A percentile compares a stretch with the other conserved stretches of the same genome.
phyloP scores from a whole-genome alignment of 208 protist species.

The Balamuthia mandrillaris region DNA sequence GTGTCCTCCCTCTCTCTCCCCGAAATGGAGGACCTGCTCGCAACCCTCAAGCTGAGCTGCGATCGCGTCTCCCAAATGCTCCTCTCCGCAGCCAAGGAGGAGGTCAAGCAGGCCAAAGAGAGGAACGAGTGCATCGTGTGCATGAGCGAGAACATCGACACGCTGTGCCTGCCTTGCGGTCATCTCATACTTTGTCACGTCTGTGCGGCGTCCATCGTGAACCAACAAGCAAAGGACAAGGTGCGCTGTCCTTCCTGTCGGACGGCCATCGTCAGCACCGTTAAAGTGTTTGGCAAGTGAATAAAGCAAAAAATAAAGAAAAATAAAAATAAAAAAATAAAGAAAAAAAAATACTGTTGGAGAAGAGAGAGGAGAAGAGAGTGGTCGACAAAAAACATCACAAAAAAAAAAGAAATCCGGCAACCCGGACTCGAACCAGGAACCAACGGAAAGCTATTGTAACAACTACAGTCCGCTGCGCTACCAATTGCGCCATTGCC shows the following conservation, averaged over 20 bases:
- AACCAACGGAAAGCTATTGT: background rate
- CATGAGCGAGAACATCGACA: background rate
- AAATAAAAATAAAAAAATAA: slow-evolving; percentile 46
- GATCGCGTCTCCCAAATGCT: background rate
- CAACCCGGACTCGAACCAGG: background rate
- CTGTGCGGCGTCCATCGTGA: slow-evolving; percentile 22
- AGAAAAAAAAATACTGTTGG: slow-evolving; percentile 38
- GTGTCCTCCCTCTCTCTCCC: too few species aligned
- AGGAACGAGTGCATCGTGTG: background rate
- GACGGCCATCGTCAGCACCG: background rate
- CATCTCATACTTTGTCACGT: too few species aligned
- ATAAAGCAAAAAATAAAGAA: slow-evolving; percentile 48
- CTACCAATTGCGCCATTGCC: background rate
- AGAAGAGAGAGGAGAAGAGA: slow-evolving; percentile 41
- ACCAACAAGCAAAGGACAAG: background rate
- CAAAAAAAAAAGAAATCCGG: background rate
- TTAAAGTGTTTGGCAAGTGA: slow-evolving; percentile 22
- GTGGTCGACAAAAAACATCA: background rate
- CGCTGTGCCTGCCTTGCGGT: too few species aligned
- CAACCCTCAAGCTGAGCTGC: background rate
- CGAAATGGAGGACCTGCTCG: background rate
- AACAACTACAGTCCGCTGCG: background rate
- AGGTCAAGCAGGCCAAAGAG: background rate
- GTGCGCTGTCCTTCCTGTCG: background rate
- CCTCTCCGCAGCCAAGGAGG: background rate